Base-by-base conservation (phyloP, 2,329 filamentous ascomycete genomes). In the Ceratocystis papillata region DNA sequence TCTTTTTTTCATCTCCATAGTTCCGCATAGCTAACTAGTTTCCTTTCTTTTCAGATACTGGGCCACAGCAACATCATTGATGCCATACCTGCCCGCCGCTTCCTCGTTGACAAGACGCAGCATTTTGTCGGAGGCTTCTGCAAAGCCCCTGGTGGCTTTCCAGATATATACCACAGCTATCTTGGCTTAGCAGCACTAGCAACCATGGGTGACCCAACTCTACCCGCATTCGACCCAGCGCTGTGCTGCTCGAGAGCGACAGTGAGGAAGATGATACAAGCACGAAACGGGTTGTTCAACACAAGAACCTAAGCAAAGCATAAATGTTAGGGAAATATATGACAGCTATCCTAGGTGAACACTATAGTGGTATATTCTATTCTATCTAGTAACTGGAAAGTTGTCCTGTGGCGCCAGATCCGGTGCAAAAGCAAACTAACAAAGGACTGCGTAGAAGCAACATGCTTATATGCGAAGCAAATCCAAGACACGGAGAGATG, bases 91-190 rank as follows among this genome's bases (percentile, higher is more conserved):
- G 84, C 88, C 57, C 83, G 90, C 10, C 64, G 67, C 7, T 97
- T 94, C 75, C 79, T 99, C 12, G 80, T 96, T 8, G 84, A 88
- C 63, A 87, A 91, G 73, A 96, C 90, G 0, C 90, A 96, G 73
- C 93, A 97, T 75, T 74, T 84, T 20, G 88, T 96, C 28, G 89
- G 89, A 55, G 89, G 89, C 0, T 94, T 94, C 74, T 83, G 84
- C n/a, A 93, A 94, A 72, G 75, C 80, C 10, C 83, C 85, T 0
- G 85, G 84, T 5, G 80, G 83, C 12, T 83, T 83, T 57, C 89
- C 89, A 12, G 89, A 90, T 77, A 80, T 97, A 30, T 90, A 96
- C 70, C 94, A 99, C 73, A 89, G 88, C 0, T 96, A 92, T 73
- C 82, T 97, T 37, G 94, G 91, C 0, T 81, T 97, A 44, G 88